Percentiles rank a stretch among this genome's conserved stretches.
phyloP scores from a whole-genome alignment of 176 grass and related monocot species.

The Aegilops sharonensis region DNA sequence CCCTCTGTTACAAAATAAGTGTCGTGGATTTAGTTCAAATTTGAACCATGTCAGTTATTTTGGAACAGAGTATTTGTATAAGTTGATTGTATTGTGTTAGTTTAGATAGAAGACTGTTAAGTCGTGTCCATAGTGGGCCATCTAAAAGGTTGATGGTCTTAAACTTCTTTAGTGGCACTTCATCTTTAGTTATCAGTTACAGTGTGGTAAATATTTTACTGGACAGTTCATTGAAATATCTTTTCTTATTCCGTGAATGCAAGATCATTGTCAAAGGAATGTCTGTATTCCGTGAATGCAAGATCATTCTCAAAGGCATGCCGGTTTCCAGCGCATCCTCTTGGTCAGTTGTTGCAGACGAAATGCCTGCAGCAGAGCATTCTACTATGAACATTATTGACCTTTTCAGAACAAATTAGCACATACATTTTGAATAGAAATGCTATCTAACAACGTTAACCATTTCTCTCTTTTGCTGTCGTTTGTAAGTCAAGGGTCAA shows the following conservation, averaged over 20 bases:
- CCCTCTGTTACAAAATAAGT: too few species aligned
- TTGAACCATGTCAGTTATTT: too few species aligned
- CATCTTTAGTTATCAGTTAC: neutral
- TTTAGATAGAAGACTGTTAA: neutral
- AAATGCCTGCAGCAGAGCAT: constrained; percentile 2
- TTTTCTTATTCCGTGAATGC: too few species aligned
- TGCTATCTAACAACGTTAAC: neutral
- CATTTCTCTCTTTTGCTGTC: neutral
- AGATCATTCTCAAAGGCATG: neutral
- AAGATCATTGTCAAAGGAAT: too few species aligned
- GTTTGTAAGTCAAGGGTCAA: neutral
- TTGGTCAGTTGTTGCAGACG: neutral
- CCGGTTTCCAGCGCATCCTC: neutral
- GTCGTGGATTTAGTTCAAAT: too few species aligned
- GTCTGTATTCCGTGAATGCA: too few species aligned
- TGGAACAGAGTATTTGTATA: neutral
- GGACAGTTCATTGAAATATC: too few species aligned
- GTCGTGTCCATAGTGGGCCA: neutral
- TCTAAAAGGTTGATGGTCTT: neutral
- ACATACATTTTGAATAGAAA: neutral
- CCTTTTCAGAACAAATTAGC: neutral
- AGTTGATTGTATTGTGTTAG: neutral
- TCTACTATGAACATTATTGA: neutral
- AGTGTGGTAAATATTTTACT: neutral
- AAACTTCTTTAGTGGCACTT: neutral